Base-by-base conservation (phyloP, 495 filamentous ascomycete genomes). In the Thermothielavioides terrestris region DNA sequence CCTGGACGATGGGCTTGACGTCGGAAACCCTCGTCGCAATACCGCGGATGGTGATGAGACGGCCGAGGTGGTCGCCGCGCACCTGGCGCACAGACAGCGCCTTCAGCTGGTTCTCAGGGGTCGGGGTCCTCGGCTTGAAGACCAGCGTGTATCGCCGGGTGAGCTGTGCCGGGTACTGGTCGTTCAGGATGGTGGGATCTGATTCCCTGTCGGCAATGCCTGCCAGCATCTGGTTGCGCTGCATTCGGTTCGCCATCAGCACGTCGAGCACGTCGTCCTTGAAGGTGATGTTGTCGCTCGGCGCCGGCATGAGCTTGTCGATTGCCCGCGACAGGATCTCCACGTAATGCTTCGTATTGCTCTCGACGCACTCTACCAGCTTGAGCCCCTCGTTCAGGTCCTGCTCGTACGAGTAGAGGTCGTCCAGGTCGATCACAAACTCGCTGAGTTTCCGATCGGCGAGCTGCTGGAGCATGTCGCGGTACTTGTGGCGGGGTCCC, bases 261-360 rank as follows among this genome's bases (percentile, higher is more conserved):
- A 97, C 85, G 68, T 98, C 92, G 21, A 98, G 76, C 14, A 98
- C 94, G 64, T 98, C 92, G 56, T 95, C 89, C 65, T 96, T 96
- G 74, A 94, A 96, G 32, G 85, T 85, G 54, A 90, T 74, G 52
- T 92, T 87, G 39, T 72, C 77, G 4, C 80, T 84, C 39, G 89
- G 86, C 45, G 78, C 74, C 1, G 92, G 92, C 79, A 98, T 81
- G 26, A 87, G 74, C 41, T 80, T 83, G 69, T 98, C 92, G 34
- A 94, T 82, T 4, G 94, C 92, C 54, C 85, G 72, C 4, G 91
- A 90, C 30, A 97, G 64, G 47, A 96, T 79, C 59, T 98, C 94
- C 55, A 95, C 82, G 61, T 97, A 98, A 60, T 94, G 94, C 47
- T 86, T 82, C n/a, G 92, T 86, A 63, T 98, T 98, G 39, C 76